Base-by-base conservation (phyloP, 441 rosid species). In the Viola pubescens region DNA sequence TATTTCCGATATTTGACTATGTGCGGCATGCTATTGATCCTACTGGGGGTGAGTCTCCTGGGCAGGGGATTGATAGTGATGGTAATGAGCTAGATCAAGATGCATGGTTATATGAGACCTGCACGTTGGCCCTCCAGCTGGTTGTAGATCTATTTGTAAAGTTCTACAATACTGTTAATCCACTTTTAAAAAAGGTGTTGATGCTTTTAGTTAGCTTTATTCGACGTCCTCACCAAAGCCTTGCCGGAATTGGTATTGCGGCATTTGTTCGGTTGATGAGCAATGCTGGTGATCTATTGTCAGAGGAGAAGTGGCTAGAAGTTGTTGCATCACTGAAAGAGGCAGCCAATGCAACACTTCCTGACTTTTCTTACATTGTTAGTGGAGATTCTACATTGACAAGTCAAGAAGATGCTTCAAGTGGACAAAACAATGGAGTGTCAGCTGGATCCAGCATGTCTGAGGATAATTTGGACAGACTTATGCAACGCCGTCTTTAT, bases 1-100 rank as follows among this genome's bases (percentile, higher is more conserved):
- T 95, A 39, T 95, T 95, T 80, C 99, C 99, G 53, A 91, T 95
- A 69, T 95, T 95, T 60, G 99, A 95, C 76, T 95, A 91, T 62
- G 99, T 95, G 56, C 79, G 99, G 52, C 98, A 91, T 88, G 88
- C 98, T 54, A 91, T 95, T 77, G 97, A 95, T 79, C 99, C 99
- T 64, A 79, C 95, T 34, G 87, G 98, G 45, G 94, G 82, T 49
- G 83, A 74, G 49, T 72, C 88, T 58, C 80, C 80, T 37, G 95
- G 74, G 51, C 88, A 81, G 69, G 96, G 73, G 64, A 74, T 65
- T 53, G 84, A 75, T 73, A 68, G 77, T 68, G 94, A 82, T 56
- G 51, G 50, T 3, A 86, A 71, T 64, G 99, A 87, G 74, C 88
- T 81, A 53, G 97, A 91, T 72, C 99, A 86, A 76, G 99, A 95